These are phyloP conservation scores for Microbotryum saponariae DNA, from an alignment of 1,284 basidiomycete species.

Conservation along the genomic window DNA sequence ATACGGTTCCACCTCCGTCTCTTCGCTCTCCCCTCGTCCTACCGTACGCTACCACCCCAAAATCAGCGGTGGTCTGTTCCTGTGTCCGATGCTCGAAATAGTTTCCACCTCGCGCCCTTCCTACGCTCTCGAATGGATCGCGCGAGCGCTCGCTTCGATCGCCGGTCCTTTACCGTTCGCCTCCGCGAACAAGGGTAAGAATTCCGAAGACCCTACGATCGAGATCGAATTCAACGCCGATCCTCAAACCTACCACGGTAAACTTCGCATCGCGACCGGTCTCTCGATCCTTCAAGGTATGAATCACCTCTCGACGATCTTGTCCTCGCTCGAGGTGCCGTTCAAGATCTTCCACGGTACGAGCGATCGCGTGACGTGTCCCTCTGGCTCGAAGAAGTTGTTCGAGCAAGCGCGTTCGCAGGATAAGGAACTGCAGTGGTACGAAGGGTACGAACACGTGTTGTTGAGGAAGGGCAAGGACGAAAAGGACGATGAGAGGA, in stretches of 20 bases:
- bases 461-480: constrained; percentile 34
- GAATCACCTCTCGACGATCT: constrained; percentile 13
- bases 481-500: constrained; percentile 31
- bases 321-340: constrained; percentile 30
- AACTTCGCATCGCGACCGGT: constrained; percentile 37
- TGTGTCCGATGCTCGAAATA: constrained; percentile 35
- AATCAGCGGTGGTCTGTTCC: constrained; percentile 31
- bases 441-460: constrained; percentile 32
- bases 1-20: background rate
- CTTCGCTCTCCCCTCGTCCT: background rate
- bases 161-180: constrained; percentile 32
- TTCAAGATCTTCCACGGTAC: constrained; percentile 37
- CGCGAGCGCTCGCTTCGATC: constrained; percentile 22
- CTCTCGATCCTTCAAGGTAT: constrained; percentile 33
- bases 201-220: constrained; percentile 18
- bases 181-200: constrained; percentile 33
- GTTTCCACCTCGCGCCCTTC: constrained; percentile 29
- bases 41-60: constrained; percentile 17
- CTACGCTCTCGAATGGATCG: constrained; percentile 27
- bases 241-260: constrained; percentile 36
- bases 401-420: constrained; percentile 1
- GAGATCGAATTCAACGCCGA: constrained; percentile 28
- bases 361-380: constrained; percentile 28
- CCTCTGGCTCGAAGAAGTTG: constrained; percentile 20
- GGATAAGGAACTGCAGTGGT: constrained; percentile 30